A percentile compares a stretch with the other conserved stretches of the same genome.
Conservation (phyloP, 129 eudicot species). For the Lactuca sativa region DNA sequence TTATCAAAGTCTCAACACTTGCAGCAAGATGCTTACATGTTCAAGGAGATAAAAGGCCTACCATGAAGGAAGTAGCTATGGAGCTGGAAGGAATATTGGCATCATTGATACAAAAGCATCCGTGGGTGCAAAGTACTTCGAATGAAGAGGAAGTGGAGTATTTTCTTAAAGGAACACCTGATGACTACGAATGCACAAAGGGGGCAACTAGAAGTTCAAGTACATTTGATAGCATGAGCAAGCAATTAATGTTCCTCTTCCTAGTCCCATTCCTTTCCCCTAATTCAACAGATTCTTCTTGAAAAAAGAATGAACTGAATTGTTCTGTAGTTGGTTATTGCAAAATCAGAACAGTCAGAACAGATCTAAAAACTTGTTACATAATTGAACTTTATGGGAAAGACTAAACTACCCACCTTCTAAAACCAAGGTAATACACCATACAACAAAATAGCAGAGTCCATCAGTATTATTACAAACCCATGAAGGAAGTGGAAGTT, state of each 20-base stretch:
- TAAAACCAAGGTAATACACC: conserved; percentile 93
- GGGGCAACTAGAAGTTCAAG: background rate
- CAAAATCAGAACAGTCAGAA: no score
- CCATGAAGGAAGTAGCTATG: conserved; percentile 35
- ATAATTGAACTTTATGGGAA: background rate
- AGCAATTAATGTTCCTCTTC: no score
- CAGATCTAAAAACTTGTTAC: background rate
- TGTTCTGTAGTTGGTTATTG: no score
- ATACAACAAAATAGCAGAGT: conserved; percentile 72
- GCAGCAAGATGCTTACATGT: conserved; percentile 20
- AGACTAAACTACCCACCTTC: conserved; percentile 58
- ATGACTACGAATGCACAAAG: background rate
- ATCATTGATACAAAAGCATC: conserved; percentile 23
- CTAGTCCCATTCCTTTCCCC: no score
- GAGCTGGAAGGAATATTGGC: conserved; percentile 24
- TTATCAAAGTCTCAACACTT: conserved; percentile 16
- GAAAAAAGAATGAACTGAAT: no score
- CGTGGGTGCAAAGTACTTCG: conserved; percentile 16
- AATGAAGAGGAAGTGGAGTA: conserved; percentile 12
- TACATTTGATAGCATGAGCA: conserved; percentile 17
- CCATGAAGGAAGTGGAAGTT: conserved; percentile 84
- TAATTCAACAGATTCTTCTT: no score
- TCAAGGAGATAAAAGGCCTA: conserved; percentile 31
- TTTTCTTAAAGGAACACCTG: conserved; percentile 8
- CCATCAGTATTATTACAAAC: conserved; percentile 78